Conservation (phyloP, 306 rosid genomes). For the Ochetophila trinervis region DNA sequence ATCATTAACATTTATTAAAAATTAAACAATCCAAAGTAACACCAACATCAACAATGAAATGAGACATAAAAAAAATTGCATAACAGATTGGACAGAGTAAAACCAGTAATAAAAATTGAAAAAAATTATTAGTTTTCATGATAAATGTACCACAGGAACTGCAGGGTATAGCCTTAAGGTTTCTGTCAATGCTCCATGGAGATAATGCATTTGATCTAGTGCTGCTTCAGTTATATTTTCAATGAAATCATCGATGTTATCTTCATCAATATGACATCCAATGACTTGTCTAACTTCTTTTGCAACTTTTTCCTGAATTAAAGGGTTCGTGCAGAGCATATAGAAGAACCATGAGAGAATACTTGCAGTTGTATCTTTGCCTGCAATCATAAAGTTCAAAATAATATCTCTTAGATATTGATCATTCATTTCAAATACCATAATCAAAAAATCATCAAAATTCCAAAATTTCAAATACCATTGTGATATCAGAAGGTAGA, state of each 20-base stretch:
- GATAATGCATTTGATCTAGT: constrained; percentile 74
- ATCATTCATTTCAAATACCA: constrained; percentile 59
- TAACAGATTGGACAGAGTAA: too few species aligned
- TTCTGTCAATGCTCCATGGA: constrained; percentile 75
- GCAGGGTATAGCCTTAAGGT: constrained; percentile 84
- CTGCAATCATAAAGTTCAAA: constrained; percentile 69
- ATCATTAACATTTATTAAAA: background rate
- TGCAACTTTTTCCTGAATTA: constrained; percentile 61
- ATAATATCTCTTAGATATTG: constrained; percentile 61
- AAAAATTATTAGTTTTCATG: too few species aligned
- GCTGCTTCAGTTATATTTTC: constrained; percentile 44
- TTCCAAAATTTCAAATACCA: too few species aligned
- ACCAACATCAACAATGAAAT: background rate
- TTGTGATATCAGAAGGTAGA: too few species aligned
- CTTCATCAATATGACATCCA: constrained; percentile 30
- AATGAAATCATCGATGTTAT: constrained; percentile 39
- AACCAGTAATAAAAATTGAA: background rate
- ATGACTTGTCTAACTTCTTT: constrained; percentile 55
- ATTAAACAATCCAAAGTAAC: too few species aligned
- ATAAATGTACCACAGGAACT: constrained; percentile 42
- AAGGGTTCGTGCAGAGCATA: constrained; percentile 74
- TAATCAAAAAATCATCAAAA: too few species aligned
- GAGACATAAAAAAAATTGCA: too few species aligned
- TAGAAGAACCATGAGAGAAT: constrained; percentile 82
- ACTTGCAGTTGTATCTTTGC: constrained; percentile 67